Evolutionary conservation across 257 asterid genomes (phyloP).

Genomic region (Gynochthodes officinalis): DNA sequence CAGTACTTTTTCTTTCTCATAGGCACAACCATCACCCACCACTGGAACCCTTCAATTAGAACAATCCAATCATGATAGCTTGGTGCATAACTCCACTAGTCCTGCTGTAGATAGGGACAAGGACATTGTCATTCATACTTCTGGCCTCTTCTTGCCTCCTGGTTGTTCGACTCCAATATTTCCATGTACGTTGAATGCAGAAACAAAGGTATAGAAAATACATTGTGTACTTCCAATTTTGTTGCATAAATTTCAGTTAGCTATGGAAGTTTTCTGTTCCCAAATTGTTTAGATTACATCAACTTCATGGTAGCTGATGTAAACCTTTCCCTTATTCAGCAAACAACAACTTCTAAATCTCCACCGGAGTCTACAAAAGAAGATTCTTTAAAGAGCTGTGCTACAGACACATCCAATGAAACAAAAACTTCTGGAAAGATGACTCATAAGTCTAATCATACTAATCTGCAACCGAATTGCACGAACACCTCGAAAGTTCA

Average conservation of each 20-base stretch:
- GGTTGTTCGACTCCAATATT: background rate
- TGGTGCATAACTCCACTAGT: conserved; percentile 18
- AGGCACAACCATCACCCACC: conserved; percentile 63
- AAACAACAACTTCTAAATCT: conserved; percentile 20
- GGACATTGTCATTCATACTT: conserved; percentile 7
- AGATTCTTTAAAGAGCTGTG: conserved; percentile 13
- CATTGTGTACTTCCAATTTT: background rate
- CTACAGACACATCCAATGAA: conserved; percentile 14
- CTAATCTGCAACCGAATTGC: conserved; percentile 1
- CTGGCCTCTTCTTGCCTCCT: conserved; percentile 15
- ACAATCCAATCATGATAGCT: conserved; percentile 25
- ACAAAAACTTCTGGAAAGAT: conserved; percentile 14
- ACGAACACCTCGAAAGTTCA: background rate
- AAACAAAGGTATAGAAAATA: conserved; percentile 27
- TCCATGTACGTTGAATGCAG: conserved; percentile 6
- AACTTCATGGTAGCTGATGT: background rate
- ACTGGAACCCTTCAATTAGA: conserved; percentile 56
- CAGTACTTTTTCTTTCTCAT: background rate
- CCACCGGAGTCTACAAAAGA: conserved; percentile 25
- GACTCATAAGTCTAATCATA: conserved; percentile 5
- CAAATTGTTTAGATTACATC: background rate
- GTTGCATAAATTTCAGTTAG: background rate
- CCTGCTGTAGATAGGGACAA: conserved; percentile 18
- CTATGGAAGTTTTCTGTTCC: background rate
- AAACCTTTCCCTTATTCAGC: conserved; percentile 21